Conservation (phyloP, 805 yeast species). For the Vanderwaltozyma verrucispora region DNA sequence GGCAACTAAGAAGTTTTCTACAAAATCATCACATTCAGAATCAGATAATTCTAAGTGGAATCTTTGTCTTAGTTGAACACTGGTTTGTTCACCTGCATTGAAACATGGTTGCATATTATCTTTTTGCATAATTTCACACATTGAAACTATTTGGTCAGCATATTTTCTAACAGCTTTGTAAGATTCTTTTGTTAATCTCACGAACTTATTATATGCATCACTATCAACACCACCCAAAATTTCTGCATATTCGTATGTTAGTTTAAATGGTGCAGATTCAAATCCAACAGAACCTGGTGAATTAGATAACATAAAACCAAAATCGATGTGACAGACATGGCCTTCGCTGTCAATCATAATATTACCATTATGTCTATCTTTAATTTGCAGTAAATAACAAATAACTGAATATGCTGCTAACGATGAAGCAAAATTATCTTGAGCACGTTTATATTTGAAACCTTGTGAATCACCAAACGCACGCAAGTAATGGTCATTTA, state of each 20-base stretch:
- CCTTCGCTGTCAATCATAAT: slow-evolving; percentile 96
- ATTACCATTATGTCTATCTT: slow-evolving; percentile 95
- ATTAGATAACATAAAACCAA: slow-evolving; percentile 85
- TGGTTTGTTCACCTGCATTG: slow-evolving; percentile 75
- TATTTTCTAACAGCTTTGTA: slow-evolving; percentile 65
- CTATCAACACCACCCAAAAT: slow-evolving; percentile 72
- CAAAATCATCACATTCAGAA: slow-evolving; percentile 54
- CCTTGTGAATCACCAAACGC: slow-evolving; percentile 60
- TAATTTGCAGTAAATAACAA: slow-evolving; percentile 82
- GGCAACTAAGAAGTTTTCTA: slow-evolving; percentile 63
- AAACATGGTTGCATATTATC: slow-evolving; percentile 90
- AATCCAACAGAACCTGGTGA: slow-evolving; percentile 97
- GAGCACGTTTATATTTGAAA: slow-evolving; percentile 57
- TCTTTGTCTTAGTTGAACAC: slow-evolving; percentile 68
- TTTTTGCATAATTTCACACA: slow-evolving; percentile 91
- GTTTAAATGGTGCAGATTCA: slow-evolving; percentile 95
- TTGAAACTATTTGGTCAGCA: slow-evolving; percentile 61
- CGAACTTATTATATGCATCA: slow-evolving; percentile 49
- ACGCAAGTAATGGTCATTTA: slow-evolving; percentile 68
- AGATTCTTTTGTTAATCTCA: slow-evolving; percentile 53
- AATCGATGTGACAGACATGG: slow-evolving; percentile 89
- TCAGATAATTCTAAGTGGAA: slow-evolving; percentile 70
- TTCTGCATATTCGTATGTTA: slow-evolving; percentile 83
- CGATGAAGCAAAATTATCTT: slow-evolving; percentile 74
- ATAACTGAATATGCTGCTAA: slow-evolving; percentile 88